phyloP scores from a whole-genome alignment of 2,329 filamentous ascomycete species.

The Trichoderma asperellum region DNA sequence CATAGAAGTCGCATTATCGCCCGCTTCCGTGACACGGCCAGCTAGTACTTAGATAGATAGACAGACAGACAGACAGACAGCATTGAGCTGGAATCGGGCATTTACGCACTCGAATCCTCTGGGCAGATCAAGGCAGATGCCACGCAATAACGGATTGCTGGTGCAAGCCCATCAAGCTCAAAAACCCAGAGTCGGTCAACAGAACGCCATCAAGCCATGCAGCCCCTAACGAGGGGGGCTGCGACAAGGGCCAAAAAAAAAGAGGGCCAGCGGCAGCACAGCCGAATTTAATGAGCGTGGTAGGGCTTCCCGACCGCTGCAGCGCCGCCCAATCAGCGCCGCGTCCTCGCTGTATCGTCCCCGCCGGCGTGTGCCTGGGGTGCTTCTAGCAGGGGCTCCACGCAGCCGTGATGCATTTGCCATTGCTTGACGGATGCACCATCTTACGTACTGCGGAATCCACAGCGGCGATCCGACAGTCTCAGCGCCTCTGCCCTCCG shows the following conservation, averaged over 20 bases:
- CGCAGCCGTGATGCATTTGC: not conserved
- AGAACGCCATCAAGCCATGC: not conserved
- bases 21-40: not conserved
- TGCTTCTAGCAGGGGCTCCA: not conserved
- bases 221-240: not conserved
- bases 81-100: too few species aligned
- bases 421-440: not conserved
- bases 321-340: conserved; percentile 3
- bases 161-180: not conserved
- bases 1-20: not conserved
- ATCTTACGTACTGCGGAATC: conserved; percentile 8
- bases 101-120: too few species aligned
- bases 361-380: conserved; percentile 12
- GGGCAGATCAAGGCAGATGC: not conserved
- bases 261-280: not conserved
- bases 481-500: conserved; percentile 1
- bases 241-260: not conserved
- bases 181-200: conserved; percentile 1
- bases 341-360: not conserved
- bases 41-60: too few species aligned
- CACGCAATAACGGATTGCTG: not conserved
- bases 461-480: conserved; percentile 15
- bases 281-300: not conserved
- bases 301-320: not conserved
- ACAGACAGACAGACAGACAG: too few species aligned